Evolutionary conservation across 495 filamentous ascomycete genomes (phyloP).

Genomic region (Talaromyces stipitatus): DNA sequence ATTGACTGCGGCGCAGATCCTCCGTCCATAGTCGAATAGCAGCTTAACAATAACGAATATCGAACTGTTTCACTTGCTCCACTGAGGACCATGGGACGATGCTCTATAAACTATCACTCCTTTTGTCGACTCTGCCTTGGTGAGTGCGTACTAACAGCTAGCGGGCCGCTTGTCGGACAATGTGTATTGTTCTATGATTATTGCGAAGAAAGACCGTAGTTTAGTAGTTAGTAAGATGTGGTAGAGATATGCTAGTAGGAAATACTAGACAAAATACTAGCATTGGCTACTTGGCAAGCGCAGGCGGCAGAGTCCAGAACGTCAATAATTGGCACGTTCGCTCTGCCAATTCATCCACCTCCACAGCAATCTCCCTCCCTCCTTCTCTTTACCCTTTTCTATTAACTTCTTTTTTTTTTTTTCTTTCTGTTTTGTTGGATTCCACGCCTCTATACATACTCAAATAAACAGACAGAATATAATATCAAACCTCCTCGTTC

Average conservation of each 20-base stretch:
- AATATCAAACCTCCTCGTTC: background rate
- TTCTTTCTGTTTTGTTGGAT: background rate
- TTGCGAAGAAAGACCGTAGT: background rate
- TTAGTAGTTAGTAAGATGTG: background rate
- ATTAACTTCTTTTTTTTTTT: background rate
- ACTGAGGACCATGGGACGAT: background rate
- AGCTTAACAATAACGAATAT: background rate
- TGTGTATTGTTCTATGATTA: background rate
- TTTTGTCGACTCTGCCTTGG: background rate
- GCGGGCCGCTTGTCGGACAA: background rate
- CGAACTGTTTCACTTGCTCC: slow-evolving; percentile 2
- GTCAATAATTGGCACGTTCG: slow-evolving; percentile 3
- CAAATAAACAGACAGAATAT: background rate
- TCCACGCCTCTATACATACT: background rate
- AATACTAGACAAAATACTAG: background rate
- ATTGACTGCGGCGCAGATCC: background rate
- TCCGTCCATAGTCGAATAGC: background rate
- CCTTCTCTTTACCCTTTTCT: background rate
- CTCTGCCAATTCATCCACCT: slow-evolving; percentile 2
- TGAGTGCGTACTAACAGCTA: background rate
- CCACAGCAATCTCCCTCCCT: background rate
- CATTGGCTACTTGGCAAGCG: background rate
- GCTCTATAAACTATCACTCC: background rate
- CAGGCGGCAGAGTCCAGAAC: slow-evolving; percentile 2
- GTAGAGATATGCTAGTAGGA: no score